Evolutionary conservation across 768 basidiomycete species (phyloP).

Genomic region (Boletus edulis): DNA sequence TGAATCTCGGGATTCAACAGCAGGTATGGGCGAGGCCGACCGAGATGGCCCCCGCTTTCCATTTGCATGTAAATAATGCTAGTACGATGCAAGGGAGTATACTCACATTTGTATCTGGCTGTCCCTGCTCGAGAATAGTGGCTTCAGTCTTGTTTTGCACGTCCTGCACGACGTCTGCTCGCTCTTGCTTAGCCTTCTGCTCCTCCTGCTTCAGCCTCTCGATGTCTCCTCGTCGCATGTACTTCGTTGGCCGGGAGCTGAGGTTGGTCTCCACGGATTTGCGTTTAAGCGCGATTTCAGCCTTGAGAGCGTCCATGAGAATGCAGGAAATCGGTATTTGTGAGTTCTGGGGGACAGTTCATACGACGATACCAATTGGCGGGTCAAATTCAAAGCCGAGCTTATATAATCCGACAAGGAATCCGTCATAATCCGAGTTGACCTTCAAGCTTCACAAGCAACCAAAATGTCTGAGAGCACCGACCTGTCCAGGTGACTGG

Average conservation of each 20-base stretch:
- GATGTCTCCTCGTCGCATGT: constrained; percentile 88
- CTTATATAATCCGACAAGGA: constrained; percentile 36
- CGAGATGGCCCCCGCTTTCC: constrained; percentile 48
- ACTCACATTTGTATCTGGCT: constrained; percentile 45
- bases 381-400: background rate
- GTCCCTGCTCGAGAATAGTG: constrained; percentile 21
- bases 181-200: constrained; percentile 30
- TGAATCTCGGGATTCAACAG: constrained; percentile 31
- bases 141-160: constrained; percentile 14
- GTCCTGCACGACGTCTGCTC: constrained; percentile 34
- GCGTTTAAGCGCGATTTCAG: constrained; percentile 86
- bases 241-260: constrained; percentile 65
- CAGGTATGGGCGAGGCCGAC: constrained; percentile 41
- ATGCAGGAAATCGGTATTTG: background rate
- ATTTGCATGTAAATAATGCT: constrained; percentile 37
- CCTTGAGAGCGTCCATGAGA: constrained; percentile 85
- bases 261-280: constrained; percentile 60
- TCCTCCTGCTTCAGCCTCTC: constrained; percentile 62
- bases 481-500: constrained; percentile 52
- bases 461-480: constrained; percentile 59
- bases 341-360: background rate
- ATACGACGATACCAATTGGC: too few species aligned
- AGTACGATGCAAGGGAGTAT: background rate
- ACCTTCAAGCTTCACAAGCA: constrained; percentile 35
- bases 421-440: constrained; percentile 28